Conservation (phyloP, 192 early-diverging fungal species). For the Coemansia sp. region DNA sequence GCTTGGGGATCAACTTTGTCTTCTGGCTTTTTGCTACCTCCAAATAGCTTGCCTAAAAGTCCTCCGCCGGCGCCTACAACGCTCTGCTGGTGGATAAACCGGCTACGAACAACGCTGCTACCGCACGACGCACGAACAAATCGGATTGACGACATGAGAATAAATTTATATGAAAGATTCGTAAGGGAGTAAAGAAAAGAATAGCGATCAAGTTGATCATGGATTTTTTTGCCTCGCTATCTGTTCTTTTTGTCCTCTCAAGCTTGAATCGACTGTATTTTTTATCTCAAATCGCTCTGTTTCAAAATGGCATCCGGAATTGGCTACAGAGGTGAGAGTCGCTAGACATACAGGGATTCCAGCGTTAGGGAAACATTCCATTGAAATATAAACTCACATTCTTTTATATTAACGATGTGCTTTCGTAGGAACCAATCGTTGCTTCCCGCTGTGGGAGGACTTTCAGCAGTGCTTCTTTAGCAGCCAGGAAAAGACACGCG, state of each 20-base stretch:
- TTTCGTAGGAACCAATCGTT: conserved; percentile 82
- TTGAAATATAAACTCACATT: not conserved
- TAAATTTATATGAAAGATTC: not conserved
- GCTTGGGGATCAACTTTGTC: conserved; percentile 2
- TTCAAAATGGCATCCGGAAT: conserved; percentile 50
- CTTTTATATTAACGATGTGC: not conserved
- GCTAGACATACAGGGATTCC: not conserved
- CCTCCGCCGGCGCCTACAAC: conserved; percentile 14
- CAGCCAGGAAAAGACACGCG: conserved; percentile 72
- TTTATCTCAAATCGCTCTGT: not conserved
- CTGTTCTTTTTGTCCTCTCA: not conserved
- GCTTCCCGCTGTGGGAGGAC: conserved; percentile 97
- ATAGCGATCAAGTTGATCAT: not conserved
- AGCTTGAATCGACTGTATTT: conserved; percentile 6
- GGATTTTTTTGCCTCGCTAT: not conserved
- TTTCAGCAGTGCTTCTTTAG: conserved; percentile 86
- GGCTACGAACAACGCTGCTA: not conserved
- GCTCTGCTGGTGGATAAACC: conserved; percentile 32
- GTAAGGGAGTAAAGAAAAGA: not conserved
- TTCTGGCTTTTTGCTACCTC: conserved; percentile 20
- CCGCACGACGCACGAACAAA: conserved; percentile 10
- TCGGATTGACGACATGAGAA: conserved; percentile 14
- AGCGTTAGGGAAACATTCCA: not conserved
- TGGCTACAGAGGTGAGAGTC: conserved; percentile 47
- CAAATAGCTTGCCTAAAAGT: conserved; percentile 38